Evolutionary conservation across 2,329 filamentous ascomycete species (phyloP).

Genomic region (Talaromyces sp.): DNA sequence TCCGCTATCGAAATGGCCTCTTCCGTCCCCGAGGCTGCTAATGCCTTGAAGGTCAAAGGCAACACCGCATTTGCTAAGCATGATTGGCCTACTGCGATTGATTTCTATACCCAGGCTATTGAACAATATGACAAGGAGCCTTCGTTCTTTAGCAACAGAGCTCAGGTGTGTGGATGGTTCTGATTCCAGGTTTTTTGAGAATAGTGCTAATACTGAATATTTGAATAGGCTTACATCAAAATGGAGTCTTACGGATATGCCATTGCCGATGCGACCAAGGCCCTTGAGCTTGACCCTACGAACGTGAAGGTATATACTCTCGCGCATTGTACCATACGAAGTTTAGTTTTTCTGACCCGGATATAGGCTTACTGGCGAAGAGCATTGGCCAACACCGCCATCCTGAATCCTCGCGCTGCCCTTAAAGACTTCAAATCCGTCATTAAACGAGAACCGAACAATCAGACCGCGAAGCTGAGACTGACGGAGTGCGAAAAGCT

Average conservation of each 20-base stretch:
- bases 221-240: conserved; percentile 79
- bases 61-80: conserved; percentile 89
- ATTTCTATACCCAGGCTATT: conserved; percentile 85
- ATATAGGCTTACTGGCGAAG: conserved; percentile 85
- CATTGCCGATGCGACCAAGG: conserved; percentile 83
- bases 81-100: conserved; percentile 78
- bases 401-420: conserved; percentile 82
- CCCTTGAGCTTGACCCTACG: conserved; percentile 80
- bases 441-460: conserved; percentile 77
- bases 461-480: conserved; percentile 88
- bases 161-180: conserved; percentile 63
- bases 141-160: conserved; percentile 89
- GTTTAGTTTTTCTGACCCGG: neutral
- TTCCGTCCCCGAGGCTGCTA: conserved; percentile 62
- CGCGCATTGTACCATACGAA: neutral
- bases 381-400: conserved; percentile 86
- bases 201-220: conserved; percentile 15
- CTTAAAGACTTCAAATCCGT: conserved; percentile 90
- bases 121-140: conserved; percentile 77
- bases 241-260: conserved; percentile 93
- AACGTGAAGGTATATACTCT: conserved; percentile 71
- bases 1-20: conserved; percentile 36
- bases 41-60: conserved; percentile 84
- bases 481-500: conserved; percentile 91
- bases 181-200: neutral